phyloP scores from a whole-genome alignment of 73 alveolate genomes.

The Tetrahymena elliotti region DNA sequence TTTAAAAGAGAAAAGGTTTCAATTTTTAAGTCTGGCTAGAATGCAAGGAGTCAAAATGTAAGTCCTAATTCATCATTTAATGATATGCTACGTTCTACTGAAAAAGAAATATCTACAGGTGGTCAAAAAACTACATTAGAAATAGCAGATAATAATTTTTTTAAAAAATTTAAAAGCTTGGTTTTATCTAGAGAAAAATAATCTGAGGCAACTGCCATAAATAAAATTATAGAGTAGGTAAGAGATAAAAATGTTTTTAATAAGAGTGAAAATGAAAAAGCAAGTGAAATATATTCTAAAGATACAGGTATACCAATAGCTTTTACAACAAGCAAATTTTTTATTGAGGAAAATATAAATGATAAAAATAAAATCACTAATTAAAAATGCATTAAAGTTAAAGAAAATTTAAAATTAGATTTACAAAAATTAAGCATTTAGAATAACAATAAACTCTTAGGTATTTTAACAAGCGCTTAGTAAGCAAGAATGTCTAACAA shows the following conservation, averaged over 20 bases:
- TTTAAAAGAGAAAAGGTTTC: not conserved
- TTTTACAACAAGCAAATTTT: not conserved
- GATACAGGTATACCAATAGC: not conserved
- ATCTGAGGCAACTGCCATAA: not conserved
- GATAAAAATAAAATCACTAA: not conserved
- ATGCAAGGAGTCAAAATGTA: not conserved
- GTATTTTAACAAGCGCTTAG: not conserved
- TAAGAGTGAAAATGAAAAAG: not conserved
- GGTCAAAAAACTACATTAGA: not conserved
- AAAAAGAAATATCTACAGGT: not conserved
- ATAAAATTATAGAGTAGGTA: not conserved
- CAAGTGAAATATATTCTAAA: not conserved
- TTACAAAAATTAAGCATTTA: not conserved
- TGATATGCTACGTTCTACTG: not conserved
- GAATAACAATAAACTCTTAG: not conserved
- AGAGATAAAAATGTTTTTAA: not conserved
- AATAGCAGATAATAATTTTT: no score
- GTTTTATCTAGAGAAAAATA: not conserved
- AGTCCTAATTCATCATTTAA: not conserved
- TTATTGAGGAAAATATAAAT: not conserved
- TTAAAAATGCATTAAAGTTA: not conserved
- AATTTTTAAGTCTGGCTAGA: not conserved
- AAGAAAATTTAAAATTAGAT: not conserved
- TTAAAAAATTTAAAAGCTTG: not conserved
- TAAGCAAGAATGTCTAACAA: not conserved